Conservation (phyloP, 257 asterid genomes). For the Solanum dulcamara region DNA sequence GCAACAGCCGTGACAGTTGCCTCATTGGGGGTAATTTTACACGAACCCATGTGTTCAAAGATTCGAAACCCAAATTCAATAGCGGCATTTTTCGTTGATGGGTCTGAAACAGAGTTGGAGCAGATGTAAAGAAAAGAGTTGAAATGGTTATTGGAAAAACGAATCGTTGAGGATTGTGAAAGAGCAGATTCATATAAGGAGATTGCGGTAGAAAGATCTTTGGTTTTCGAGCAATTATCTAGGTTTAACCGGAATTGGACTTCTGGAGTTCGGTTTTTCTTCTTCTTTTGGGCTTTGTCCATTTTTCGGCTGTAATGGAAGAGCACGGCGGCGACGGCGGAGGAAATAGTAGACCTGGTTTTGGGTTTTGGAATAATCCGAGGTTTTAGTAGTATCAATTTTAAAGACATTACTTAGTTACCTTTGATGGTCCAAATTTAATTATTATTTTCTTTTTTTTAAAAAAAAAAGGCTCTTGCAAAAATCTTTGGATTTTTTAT, state of each 20-base stretch:
- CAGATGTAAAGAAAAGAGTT: conserved; percentile 78
- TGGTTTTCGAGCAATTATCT: conserved; percentile 52
- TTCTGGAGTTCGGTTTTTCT: conserved; percentile 61
- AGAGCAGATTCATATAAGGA: conserved; percentile 57
- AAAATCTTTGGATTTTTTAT: too few species aligned
- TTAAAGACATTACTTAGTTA: background rate
- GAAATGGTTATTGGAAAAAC: conserved; percentile 48
- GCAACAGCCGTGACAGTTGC: conserved; percentile 79
- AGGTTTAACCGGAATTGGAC: conserved; percentile 59
- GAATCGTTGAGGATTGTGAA: conserved; percentile 15
- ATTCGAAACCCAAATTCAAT: conserved; percentile 65
- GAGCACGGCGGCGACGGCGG: background rate
- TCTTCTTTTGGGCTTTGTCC: conserved; percentile 22
- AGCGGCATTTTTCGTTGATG: conserved; percentile 37
- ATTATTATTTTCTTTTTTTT: too few species aligned
- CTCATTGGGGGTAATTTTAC: conserved; percentile 46
- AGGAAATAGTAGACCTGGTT: background rate
- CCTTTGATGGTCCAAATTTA: background rate
- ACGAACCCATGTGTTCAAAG: conserved; percentile 24
- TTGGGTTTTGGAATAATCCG: background rate
- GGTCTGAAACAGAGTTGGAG: conserved; percentile 41
- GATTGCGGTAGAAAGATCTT: conserved; percentile 60
- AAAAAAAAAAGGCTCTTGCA: background rate
- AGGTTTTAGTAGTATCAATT: background rate
- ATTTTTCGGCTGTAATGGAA: background rate